Conservation (phyloP, 257 asterid genomes). For the Thymus mandschuricus region DNA sequence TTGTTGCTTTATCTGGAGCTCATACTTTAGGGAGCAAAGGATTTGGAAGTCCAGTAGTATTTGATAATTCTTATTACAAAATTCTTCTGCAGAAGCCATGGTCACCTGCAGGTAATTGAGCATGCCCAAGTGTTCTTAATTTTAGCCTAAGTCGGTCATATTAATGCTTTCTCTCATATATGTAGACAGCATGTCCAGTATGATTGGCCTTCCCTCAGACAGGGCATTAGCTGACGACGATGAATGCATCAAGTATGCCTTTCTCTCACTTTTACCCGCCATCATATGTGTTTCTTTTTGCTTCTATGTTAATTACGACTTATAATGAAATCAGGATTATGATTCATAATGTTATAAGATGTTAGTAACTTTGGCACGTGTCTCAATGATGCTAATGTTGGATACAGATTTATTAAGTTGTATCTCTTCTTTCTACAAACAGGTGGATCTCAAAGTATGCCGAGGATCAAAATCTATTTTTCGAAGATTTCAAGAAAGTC, state of each 20-base stretch:
- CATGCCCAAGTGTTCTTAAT: background rate
- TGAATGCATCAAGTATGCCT: slow-evolving; percentile 66
- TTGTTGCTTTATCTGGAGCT: slow-evolving; percentile 92
- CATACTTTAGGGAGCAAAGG: slow-evolving; percentile 94
- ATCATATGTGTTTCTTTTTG: background rate
- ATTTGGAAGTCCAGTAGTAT: slow-evolving; percentile 75
- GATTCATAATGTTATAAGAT: background rate
- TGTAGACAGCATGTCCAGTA: slow-evolving; percentile 72
- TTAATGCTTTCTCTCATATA: slow-evolving; percentile 16
- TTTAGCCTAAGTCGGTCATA: background rate
- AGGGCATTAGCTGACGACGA: slow-evolving; percentile 82
- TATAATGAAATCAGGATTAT: background rate
- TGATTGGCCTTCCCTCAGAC: slow-evolving; percentile 97
- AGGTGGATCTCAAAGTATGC: slow-evolving; percentile 94
- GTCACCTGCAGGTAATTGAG: slow-evolving; percentile 64
- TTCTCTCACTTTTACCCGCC: background rate
- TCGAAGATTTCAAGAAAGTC: slow-evolving; percentile 74
- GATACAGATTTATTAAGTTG: background rate
- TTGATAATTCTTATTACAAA: slow-evolving; percentile 86
- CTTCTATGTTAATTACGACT: background rate
- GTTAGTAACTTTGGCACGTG: background rate
- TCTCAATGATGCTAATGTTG: background rate
- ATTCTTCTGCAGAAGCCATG: slow-evolving; percentile 87
- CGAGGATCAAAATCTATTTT: slow-evolving; percentile 69
- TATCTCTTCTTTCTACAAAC: slow-evolving; percentile 23